Evolutionary conservation across 2,329 filamentous ascomycete genomes (phyloP).

Genomic region (Hymenoscyphus albidus): DNA sequence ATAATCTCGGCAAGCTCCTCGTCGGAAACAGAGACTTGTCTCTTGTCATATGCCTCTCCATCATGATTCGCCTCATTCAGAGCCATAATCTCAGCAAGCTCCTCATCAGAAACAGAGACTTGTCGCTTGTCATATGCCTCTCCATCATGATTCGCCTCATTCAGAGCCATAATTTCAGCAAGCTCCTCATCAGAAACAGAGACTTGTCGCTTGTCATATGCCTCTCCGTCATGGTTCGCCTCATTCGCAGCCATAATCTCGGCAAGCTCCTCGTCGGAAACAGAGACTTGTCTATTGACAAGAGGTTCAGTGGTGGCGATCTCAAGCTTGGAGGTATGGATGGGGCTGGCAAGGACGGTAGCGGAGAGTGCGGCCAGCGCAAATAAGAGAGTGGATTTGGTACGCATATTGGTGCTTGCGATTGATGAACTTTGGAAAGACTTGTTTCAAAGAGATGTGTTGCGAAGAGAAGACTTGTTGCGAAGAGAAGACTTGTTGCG

Average conservation of each 20-base stretch:
- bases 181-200: background rate
- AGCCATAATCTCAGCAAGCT: background rate
- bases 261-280: background rate
- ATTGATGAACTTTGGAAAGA: background rate
- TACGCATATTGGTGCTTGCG: conserved; percentile 13
- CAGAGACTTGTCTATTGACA: background rate
- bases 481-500: background rate
- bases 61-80: conserved; percentile 1
- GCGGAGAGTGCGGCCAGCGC: conserved; percentile 21
- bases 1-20: background rate
- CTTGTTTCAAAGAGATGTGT: background rate
- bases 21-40: background rate
- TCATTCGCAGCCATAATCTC: conserved; percentile 1
- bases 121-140: background rate
- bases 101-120: background rate
- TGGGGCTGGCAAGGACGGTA: conserved; percentile 11
- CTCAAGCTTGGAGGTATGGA: background rate
- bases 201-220: background rate
- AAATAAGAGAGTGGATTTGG: conserved; percentile 17
- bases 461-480: background rate
- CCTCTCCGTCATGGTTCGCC: background rate
- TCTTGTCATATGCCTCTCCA: background rate
- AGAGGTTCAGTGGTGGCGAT: background rate
- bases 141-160: conserved; percentile 1
- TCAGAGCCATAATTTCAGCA: background rate